These are phyloP conservation scores for Phaeotremella skinneri DNA, from an alignment of 768 basidiomycete genomes.

Conservation along the genomic window DNA sequence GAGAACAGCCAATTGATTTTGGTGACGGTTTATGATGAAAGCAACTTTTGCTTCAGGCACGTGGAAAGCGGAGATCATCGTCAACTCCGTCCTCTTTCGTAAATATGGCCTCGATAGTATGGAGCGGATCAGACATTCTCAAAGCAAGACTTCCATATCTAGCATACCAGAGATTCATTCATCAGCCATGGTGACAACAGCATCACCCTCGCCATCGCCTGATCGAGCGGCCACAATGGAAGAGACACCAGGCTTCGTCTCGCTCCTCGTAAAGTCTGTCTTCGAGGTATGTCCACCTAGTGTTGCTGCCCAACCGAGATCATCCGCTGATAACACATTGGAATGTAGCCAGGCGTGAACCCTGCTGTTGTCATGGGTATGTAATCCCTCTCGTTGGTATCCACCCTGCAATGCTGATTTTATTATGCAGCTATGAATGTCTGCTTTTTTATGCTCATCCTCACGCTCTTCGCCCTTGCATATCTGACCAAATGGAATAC, in stretches of 20 bases:
- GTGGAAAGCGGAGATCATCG: slow-evolving; percentile 5
- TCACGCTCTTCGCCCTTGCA: slow-evolving; percentile 44
- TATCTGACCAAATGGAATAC: slow-evolving; percentile 44
- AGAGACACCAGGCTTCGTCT: slow-evolving; percentile 35
- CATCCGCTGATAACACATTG: not conserved
- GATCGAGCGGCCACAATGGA: not conserved
- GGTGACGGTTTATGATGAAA: not conserved
- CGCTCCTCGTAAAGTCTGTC: slow-evolving; percentile 40
- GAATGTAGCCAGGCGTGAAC: slow-evolving; percentile 45
- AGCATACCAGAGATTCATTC: too few relatives aligned
- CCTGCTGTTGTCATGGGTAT: slow-evolving; percentile 43
- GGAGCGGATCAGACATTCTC: too few relatives aligned
- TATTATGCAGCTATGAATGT: slow-evolving; percentile 45
- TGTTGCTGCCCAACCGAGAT: not conserved
- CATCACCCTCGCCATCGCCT: slow-evolving; percentile 7
- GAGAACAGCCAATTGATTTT: slow-evolving; percentile 1
- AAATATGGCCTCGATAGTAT: too few relatives aligned
- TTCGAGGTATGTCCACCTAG: slow-evolving; percentile 41
- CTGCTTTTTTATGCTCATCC: slow-evolving; percentile 45
- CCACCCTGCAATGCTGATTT: not conserved
- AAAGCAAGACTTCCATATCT: too few relatives aligned
- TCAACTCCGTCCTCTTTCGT: slow-evolving; percentile 3
- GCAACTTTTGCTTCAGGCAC: slow-evolving; percentile 14
- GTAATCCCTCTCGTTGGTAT: not conserved
- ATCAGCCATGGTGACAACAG: slow-evolving; percentile 7